A percentile compares a stretch with the other conserved stretches of the same genome.
These are phyloP conservation scores for Ustilago trichophora DNA, from an alignment of 1,284 basidiomycete species.

Conservation along the genomic window DNA sequence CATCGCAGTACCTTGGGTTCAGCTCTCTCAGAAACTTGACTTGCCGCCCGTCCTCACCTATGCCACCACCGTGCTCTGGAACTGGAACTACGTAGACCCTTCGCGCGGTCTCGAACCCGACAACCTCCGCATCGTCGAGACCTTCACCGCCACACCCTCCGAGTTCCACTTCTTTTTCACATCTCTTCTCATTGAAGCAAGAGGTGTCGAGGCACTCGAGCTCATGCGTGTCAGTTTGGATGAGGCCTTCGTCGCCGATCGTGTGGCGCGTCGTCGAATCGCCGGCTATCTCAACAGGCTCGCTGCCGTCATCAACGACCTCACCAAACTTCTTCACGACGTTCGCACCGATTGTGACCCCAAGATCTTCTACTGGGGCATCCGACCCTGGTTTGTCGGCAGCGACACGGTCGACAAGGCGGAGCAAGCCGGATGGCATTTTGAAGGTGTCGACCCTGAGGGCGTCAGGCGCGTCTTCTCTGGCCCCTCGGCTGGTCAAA, in stretches of 20 bases:
- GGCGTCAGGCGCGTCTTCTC: conserved; percentile 70
- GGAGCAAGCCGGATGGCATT: conserved; percentile 75
- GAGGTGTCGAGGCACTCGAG: conserved; percentile 83
- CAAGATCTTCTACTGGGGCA: conserved; percentile 80
- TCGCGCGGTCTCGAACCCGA: conserved; percentile 54
- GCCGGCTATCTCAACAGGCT: conserved; percentile 75
- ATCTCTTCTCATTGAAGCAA: conserved; percentile 88
- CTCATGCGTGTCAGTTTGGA: conserved; percentile 89
- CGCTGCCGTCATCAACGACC: conserved; percentile 73
- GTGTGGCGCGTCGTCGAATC: conserved; percentile 72
- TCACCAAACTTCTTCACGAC: conserved; percentile 40
- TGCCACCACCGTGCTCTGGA: conserved; percentile 91
- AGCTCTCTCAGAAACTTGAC: conserved; percentile 78
- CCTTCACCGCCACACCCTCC: conserved; percentile 83
- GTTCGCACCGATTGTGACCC: conserved; percentile 81
- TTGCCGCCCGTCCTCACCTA: conserved; percentile 91
- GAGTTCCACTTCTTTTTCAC: conserved; percentile 90
- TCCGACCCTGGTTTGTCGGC: conserved; percentile 92
- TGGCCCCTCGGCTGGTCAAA: conserved; percentile 90
- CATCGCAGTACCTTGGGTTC: conserved; percentile 76
- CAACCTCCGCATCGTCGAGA: conserved; percentile 70
- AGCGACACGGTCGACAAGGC: conserved; percentile 72
- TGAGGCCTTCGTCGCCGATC: conserved; percentile 88
- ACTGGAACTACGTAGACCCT: conserved; percentile 74
- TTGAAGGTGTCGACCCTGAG: conserved; percentile 76